Evolutionary conservation across 768 basidiomycete species (phyloP).

Genomic region (Paxillus rubicundulus): DNA sequence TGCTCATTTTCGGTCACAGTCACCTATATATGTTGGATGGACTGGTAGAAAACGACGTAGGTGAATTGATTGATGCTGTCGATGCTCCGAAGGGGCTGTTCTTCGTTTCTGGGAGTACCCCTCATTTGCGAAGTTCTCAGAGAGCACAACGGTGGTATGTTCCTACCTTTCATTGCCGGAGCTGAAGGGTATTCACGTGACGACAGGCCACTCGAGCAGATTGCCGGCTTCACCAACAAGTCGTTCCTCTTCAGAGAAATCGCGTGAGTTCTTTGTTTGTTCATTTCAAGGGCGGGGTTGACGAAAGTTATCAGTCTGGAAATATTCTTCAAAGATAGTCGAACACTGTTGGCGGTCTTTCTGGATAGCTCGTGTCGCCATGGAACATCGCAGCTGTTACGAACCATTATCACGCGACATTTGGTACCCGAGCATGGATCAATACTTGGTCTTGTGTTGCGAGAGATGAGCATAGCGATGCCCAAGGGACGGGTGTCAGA

Average conservation of each 20-base stretch:
- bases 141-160: slow-evolving; percentile 79
- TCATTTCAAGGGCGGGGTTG: neutral
- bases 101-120: slow-evolving; percentile 80
- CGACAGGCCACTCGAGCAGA: slow-evolving; percentile 72
- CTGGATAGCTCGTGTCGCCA: slow-evolving; percentile 63
- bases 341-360: slow-evolving; percentile 84
- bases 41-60: slow-evolving; percentile 79
- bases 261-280: slow-evolving; percentile 53
- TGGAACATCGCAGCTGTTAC: slow-evolving; percentile 54
- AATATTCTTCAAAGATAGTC: slow-evolving; percentile 90
- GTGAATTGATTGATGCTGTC: slow-evolving; percentile 83
- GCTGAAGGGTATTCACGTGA: slow-evolving; percentile 2
- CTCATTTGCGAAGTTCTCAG: slow-evolving; percentile 78
- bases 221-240: slow-evolving; percentile 75
- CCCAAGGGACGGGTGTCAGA: slow-evolving; percentile 14
- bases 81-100: slow-evolving; percentile 82
- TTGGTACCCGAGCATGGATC: slow-evolving; percentile 38
- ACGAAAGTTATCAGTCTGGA: slow-evolving; percentile 56
- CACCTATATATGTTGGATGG: slow-evolving; percentile 92
- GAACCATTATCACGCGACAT: slow-evolving; percentile 42
- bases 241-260: slow-evolving; percentile 90
- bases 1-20: slow-evolving; percentile 81
- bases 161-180: neutral
- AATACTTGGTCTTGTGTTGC: slow-evolving; percentile 48
- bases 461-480: slow-evolving; percentile 30